phyloP scores from a whole-genome alignment of 2,329 filamentous ascomycete genomes.

The Microsporum ferrugineum region DNA sequence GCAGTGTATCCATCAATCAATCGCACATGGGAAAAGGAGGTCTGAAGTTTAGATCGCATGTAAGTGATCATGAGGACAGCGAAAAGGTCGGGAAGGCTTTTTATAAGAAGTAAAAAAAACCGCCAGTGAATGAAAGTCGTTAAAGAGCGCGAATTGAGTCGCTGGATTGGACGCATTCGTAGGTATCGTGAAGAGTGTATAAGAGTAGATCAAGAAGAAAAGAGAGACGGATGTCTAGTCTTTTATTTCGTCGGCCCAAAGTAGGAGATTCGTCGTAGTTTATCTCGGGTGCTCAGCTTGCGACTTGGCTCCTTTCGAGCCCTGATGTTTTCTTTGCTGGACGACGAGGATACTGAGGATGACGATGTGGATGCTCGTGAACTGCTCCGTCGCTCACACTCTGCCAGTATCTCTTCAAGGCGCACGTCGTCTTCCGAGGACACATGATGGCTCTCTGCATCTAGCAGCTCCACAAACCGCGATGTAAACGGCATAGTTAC shows the following conservation, averaged over 20 bases:
- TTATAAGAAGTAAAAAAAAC: background rate
- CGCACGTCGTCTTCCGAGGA: conserved; percentile 12
- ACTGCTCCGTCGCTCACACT: conserved; percentile 6
- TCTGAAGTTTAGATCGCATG: background rate
- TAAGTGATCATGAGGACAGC: background rate
- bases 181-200: background rate
- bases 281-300: background rate
- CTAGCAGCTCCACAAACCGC: conserved; percentile 13
- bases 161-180: background rate
- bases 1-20: background rate
- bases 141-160: background rate
- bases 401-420: conserved; percentile 14
- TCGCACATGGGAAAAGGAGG: background rate
- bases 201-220: background rate
- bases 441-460: conserved; percentile 8
- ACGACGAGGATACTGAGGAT: background rate
- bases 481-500: conserved; percentile 9
- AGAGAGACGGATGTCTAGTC: background rate
- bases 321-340: conserved; percentile 3
- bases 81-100: background rate
- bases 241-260: background rate
- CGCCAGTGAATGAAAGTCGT: background rate
- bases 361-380: conserved; percentile 1
- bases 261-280: background rate
- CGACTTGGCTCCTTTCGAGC: background rate